Evolutionary conservation across 768 basidiomycete genomes (phyloP).

Genomic region (Auricularia heimuer): DNA sequence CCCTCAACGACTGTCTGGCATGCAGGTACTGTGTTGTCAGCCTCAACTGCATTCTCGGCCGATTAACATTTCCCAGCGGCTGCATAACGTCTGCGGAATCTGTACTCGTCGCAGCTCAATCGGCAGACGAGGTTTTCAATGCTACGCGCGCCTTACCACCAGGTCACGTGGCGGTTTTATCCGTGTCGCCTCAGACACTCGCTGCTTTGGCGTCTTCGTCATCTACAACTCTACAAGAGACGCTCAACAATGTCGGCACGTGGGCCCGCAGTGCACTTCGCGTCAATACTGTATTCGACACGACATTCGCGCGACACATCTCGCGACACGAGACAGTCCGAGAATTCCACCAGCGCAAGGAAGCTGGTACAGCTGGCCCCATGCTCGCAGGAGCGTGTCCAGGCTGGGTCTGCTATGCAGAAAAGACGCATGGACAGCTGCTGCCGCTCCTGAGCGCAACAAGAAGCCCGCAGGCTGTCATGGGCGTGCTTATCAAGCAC

Average conservation of each 20-base stretch:
- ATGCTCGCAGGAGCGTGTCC: constrained; percentile 96
- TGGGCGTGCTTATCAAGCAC: constrained; percentile 87
- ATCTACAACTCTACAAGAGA: constrained; percentile 31
- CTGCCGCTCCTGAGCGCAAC: constrained; percentile 79
- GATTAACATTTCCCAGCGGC: constrained; percentile 43
- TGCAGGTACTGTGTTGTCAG: constrained; percentile 62
- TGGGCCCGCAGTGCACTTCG: constrained; percentile 43
- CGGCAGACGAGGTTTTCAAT: constrained; percentile 93
- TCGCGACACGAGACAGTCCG: constrained; percentile 69
- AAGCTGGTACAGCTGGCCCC: constrained; percentile 35
- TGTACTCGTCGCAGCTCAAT: constrained; percentile 57
- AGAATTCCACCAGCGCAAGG: constrained; percentile 71
- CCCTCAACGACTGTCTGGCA: constrained; percentile 92
- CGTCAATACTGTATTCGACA: constrained; percentile 74
- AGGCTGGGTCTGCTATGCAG: constrained; percentile 98
- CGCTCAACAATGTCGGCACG: constrained; percentile 43
- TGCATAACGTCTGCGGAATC: constrained; percentile 99
- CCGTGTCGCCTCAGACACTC: constrained; percentile 82
- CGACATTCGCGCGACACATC: constrained; percentile 87
- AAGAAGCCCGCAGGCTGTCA: constrained; percentile 89
- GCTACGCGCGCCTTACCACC: constrained; percentile 93
- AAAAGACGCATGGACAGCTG: constrained; percentile 93
- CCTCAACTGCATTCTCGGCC: background rate
- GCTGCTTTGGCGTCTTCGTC: constrained; percentile 69
- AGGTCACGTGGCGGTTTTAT: constrained; percentile 58